phyloP scores from a whole-genome alignment of 768 basidiomycete species.

The Crassisporium funariophilum region DNA sequence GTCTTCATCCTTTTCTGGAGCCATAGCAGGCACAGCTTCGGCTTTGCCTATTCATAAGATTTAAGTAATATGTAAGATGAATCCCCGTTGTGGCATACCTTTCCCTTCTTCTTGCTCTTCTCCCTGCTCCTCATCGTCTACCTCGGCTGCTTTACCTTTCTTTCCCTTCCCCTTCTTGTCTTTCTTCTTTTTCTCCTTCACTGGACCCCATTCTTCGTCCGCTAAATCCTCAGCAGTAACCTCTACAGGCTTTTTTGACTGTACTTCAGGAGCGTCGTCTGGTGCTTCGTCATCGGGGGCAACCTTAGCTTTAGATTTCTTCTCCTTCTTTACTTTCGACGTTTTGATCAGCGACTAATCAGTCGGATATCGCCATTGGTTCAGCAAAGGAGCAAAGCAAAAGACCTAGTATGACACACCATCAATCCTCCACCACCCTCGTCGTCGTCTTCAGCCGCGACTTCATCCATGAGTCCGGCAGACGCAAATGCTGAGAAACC shows the following conservation, averaged over 20 bases:
- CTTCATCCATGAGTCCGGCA: slow-evolving; percentile 44
- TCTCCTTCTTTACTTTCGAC: slow-evolving; percentile 50
- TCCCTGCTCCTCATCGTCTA: slow-evolving; percentile 41
- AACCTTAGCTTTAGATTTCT: slow-evolving; percentile 57
- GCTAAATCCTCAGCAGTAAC: slow-evolving; percentile 73
- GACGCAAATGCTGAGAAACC: slow-evolving; percentile 57
- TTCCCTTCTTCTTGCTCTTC: slow-evolving; percentile 19
- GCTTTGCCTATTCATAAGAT: slow-evolving; percentile 15
- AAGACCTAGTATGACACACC: slow-evolving; percentile 43
- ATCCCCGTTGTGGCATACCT: slow-evolving; percentile 12
- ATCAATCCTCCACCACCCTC: slow-evolving; percentile 75
- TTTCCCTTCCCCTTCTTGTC: slow-evolving; percentile 60
- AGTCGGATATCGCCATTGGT: slow-evolving; percentile 6
- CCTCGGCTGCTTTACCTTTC: slow-evolving; percentile 43
- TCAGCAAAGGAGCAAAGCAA: not conserved
- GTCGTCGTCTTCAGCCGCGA: slow-evolving; percentile 48
- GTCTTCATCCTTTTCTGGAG: slow-evolving; percentile 34
- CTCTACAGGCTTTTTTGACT: slow-evolving; percentile 46
- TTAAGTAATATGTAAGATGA: not conserved
- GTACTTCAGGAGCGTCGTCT: slow-evolving; percentile 25
- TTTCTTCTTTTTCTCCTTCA: slow-evolving; percentile 66
- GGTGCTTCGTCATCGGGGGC: slow-evolving; percentile 29
- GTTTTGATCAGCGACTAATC: slow-evolving; percentile 34
- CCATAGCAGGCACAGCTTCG: slow-evolving; percentile 24
- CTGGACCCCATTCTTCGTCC: slow-evolving; percentile 71